phyloP scores from a whole-genome alignment of 768 basidiomycete genomes.

The Trichaptum fuscoviolaceum region DNA sequence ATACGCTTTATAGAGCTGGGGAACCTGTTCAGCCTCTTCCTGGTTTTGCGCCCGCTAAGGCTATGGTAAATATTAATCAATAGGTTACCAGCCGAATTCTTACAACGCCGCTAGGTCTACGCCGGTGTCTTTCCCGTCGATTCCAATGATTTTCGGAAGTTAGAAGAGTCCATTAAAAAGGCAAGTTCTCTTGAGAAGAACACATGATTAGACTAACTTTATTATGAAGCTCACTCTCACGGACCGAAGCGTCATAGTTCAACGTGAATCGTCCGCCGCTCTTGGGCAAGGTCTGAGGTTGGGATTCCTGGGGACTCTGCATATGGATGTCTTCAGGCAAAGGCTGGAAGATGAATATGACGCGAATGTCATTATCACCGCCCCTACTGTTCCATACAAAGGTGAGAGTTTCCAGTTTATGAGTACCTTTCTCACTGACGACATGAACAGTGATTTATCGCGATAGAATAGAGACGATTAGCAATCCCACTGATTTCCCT shows the following conservation, averaged over 20 bases:
- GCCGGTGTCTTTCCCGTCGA: constrained; percentile 95
- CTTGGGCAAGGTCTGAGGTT: constrained; percentile 93
- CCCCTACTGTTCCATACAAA: constrained; percentile 94
- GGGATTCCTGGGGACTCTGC: constrained; percentile 92
- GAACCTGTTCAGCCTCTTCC: constrained; percentile 76
- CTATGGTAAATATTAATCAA: constrained; percentile 61
- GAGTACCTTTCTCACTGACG: constrained; percentile 5
- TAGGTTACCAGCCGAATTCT: constrained; percentile 1
- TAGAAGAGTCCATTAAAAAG: constrained; percentile 92
- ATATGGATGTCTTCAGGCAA: constrained; percentile 96
- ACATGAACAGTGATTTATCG: constrained; percentile 60
- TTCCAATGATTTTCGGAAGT: constrained; percentile 82
- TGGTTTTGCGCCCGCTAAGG: constrained; percentile 87
- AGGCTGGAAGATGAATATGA: constrained; percentile 96
- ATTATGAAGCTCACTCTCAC: constrained; percentile 65
- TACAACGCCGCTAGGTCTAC: constrained; percentile 56
- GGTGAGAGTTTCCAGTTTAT: constrained; percentile 34
- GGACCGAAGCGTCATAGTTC: constrained; percentile 84
- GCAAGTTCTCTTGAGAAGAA: constrained; percentile 36
- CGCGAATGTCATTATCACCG: constrained; percentile 90
- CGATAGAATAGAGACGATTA: constrained; percentile 61
- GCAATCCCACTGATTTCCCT: constrained; percentile 95
- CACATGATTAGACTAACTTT: constrained; percentile 9
- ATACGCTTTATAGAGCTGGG: constrained; percentile 80
- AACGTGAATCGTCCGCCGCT: constrained; percentile 89